These are phyloP conservation scores for Rhododendron molle DNA, from an alignment of 148 eudicot species.

Conservation along the genomic window DNA sequence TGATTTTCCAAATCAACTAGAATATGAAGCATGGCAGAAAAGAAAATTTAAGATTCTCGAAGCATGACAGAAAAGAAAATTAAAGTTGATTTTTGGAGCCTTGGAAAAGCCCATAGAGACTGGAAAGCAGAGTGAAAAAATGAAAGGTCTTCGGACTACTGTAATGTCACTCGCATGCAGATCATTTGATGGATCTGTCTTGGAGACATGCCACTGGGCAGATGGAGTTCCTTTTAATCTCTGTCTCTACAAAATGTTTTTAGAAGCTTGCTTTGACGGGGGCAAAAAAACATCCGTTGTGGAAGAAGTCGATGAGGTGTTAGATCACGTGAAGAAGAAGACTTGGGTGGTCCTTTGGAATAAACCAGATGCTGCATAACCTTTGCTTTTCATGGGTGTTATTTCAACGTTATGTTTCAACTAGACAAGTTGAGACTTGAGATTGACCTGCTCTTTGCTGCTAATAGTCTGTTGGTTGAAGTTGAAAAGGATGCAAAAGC, in stretches of 20 bases:
- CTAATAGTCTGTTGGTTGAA: conserved; percentile 57
- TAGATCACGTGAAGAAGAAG: conserved; percentile 84
- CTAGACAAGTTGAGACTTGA: conserved; percentile 67
- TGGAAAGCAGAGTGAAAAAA: conserved; percentile 64
- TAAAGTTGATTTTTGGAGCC: conserved; percentile 61
- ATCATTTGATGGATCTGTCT: conserved; percentile 59
- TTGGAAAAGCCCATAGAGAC: conserved; percentile 59
- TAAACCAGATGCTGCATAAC: conserved; percentile 70
- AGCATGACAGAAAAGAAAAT: conserved; percentile 73
- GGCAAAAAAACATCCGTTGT: conserved; percentile 65
- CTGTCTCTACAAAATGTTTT: conserved; percentile 63
- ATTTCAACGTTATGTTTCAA: conserved; percentile 56
- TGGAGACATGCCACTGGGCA: conserved; percentile 85
- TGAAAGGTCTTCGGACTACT: conserved; percentile 49
- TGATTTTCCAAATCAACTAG: conserved; percentile 69
- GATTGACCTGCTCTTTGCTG: conserved; percentile 80
- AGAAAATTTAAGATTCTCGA: conserved; percentile 78
- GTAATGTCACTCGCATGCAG: conserved; percentile 73
- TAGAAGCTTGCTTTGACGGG: conserved; percentile 78
- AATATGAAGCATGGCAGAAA: conserved; percentile 75
- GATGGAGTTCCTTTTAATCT: conserved; percentile 90
- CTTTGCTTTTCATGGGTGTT: conserved; percentile 82
- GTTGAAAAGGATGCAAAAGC: conserved; percentile 66
- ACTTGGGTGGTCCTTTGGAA: conserved; percentile 83
- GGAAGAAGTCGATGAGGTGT: conserved; percentile 84